Evolutionary conservation across 2,329 filamentous ascomycete genomes (phyloP).

Genomic region (Acephala macrosclerotiorum): DNA sequence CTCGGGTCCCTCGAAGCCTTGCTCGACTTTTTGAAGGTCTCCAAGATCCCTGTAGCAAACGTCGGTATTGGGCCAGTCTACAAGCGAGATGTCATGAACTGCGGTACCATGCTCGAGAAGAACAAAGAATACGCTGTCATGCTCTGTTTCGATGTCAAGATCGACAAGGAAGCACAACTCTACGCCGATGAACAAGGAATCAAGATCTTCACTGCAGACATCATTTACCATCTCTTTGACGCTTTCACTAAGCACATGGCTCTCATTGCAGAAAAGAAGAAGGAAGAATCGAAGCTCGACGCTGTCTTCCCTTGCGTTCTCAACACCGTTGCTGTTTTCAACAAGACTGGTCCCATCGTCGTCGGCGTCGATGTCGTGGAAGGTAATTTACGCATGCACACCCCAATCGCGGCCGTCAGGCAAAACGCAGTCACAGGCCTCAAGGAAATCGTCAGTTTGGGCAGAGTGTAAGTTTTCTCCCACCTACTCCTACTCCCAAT

Average conservation of each 20-base stretch:
- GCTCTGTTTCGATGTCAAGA: slow-evolving; percentile 99
- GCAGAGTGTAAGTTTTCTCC: slow-evolving; percentile 69
- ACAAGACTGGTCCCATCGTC: slow-evolving; percentile 96
- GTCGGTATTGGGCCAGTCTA: slow-evolving; percentile 97
- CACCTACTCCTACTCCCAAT: background rate
- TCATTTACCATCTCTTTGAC: slow-evolving; percentile 99
- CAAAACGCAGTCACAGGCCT: slow-evolving; percentile 77
- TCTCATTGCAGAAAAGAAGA: slow-evolving; percentile 85
- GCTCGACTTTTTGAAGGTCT: slow-evolving; percentile 92
- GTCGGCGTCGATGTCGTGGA: slow-evolving; percentile 96
- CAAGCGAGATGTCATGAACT: slow-evolving; percentile 96
- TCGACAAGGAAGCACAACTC: slow-evolving; percentile 91
- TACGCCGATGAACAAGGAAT: slow-evolving; percentile 95
- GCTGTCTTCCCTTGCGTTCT: slow-evolving; percentile 98
- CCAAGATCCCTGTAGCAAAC: slow-evolving; percentile 97
- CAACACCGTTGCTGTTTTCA: slow-evolving; percentile 90
- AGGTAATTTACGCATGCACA: slow-evolving; percentile 84
- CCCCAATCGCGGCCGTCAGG: slow-evolving; percentile 88
- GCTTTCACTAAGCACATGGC: slow-evolving; percentile 96
- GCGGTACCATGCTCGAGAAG: slow-evolving; percentile 96
- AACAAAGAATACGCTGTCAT: slow-evolving; percentile 95
- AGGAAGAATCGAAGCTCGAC: slow-evolving; percentile 93
- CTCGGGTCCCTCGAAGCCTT: slow-evolving; percentile 95
- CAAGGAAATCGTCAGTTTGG: slow-evolving; percentile 85
- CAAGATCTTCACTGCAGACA: slow-evolving; percentile 98